These are phyloP conservation scores for Phytophthora constricta DNA, from an alignment of 352 stramenopile genomes.

Conservation along the genomic window DNA sequence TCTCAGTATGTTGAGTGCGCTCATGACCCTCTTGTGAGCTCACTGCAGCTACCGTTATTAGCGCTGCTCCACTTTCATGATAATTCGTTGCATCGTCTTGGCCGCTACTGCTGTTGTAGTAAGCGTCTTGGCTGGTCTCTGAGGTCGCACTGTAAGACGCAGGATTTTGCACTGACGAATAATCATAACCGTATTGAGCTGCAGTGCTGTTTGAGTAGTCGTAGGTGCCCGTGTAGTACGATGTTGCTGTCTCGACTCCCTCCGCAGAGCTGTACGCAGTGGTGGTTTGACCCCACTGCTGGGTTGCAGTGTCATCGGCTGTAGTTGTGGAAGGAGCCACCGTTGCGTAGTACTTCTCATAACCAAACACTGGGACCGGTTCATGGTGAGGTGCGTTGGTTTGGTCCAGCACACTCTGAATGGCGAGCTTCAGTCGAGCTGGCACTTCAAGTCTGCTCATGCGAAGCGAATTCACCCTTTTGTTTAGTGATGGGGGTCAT, in stretches of 20 bases:
- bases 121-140: conserved; percentile 1
- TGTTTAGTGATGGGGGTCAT: no score
- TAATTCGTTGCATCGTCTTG: neutral
- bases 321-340: no score
- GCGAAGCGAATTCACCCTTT: neutral
- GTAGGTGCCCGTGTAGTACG: conserved; percentile 25
- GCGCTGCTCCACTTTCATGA: conserved; percentile 19
- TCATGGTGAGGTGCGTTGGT: conserved; percentile 10
- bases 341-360: conserved; percentile 35
- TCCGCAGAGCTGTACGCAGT: conserved; percentile 12
- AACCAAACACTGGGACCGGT: conserved; percentile 18
- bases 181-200: conserved; percentile 11
- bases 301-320: conserved; percentile 10
- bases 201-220: conserved; percentile 9
- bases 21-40: neutral
- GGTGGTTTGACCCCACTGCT: conserved; percentile 17
- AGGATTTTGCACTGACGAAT: conserved; percentile 1
- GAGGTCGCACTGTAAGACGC: conserved; percentile 20
- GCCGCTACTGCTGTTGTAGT: conserved; percentile 23
- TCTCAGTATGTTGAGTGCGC: neutral
- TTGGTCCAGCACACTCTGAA: conserved; percentile 67
- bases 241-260: conserved; percentile 8
- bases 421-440: conserved; percentile 64
- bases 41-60: conserved; percentile 5
- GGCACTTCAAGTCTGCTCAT: conserved; percentile 54